phyloP scores from a whole-genome alignment of 2,329 filamentous ascomycete genomes.

The Dryadomyces sulphureus region DNA sequence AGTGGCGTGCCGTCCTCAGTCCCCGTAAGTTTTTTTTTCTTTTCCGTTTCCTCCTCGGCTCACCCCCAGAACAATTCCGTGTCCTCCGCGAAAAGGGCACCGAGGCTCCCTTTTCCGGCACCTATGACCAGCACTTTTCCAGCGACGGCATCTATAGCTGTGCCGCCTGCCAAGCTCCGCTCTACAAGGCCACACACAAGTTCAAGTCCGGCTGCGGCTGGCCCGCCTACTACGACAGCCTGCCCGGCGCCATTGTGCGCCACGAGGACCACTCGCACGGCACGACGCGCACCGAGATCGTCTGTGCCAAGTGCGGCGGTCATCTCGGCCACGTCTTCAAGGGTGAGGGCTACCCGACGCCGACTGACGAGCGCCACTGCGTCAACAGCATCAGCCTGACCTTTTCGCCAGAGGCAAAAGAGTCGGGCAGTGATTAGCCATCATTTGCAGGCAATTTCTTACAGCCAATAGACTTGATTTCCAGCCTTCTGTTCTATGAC shows the following conservation, averaged over 20 bases:
- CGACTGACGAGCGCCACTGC: constrained; percentile 92
- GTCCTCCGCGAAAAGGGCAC: constrained; percentile 87
- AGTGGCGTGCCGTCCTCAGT: constrained; percentile 80
- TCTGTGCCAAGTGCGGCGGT: constrained; percentile 87
- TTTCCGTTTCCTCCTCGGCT: not conserved
- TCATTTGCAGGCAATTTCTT: not conserved
- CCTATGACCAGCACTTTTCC: constrained; percentile 78
- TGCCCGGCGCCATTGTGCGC: constrained; percentile 77
- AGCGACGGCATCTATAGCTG: constrained; percentile 69
- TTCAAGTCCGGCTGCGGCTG: constrained; percentile 95
- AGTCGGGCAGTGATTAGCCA: not conserved
- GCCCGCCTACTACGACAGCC: constrained; percentile 94
- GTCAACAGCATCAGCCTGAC: constrained; percentile 88
- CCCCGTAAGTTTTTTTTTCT: constrained; percentile 21
- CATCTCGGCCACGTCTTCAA: constrained; percentile 87
- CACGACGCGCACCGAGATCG: constrained; percentile 82
- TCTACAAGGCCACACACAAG: constrained; percentile 89
- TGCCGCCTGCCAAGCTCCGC: constrained; percentile 69
- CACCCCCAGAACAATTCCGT: constrained; percentile 74
- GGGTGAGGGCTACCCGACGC: constrained; percentile 68
- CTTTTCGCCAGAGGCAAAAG: constrained; percentile 47
- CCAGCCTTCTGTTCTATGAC: too few relatives aligned
- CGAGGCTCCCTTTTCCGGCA: constrained; percentile 63
- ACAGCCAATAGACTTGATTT: too few relatives aligned
- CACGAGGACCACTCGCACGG: constrained; percentile 65